Evolutionary conservation across 495 filamentous ascomycete species (phyloP).

Genomic region (Podospora tetraspora): DNA sequence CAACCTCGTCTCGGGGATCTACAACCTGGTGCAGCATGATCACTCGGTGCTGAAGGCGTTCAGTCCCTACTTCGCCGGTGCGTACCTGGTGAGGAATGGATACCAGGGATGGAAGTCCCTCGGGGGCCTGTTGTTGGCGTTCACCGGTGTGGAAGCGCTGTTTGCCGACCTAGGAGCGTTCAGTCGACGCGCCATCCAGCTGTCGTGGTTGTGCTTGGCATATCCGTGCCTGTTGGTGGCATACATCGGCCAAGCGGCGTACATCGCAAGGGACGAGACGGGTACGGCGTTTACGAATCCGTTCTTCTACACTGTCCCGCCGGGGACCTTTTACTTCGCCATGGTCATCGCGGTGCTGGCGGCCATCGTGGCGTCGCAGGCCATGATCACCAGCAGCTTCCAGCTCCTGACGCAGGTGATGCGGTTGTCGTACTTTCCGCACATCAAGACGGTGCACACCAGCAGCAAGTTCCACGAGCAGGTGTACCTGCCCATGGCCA

Average conservation of each 20-base stretch:
- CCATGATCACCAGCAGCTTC: conserved; percentile 68
- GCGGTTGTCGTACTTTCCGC: conserved; percentile 69
- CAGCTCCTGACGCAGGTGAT: conserved; percentile 65
- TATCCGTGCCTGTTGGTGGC: conserved; percentile 65
- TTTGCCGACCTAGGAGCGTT: conserved; percentile 76
- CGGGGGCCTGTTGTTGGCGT: conserved; percentile 63
- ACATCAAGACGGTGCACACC: conserved; percentile 64
- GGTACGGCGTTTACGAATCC: conserved; percentile 59
- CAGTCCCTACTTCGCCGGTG: conserved; percentile 58
- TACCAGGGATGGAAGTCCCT: conserved; percentile 60
- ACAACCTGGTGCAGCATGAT: conserved; percentile 60
- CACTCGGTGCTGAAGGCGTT: conserved; percentile 66
- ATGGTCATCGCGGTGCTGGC: conserved; percentile 63
- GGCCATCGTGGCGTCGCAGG: conserved; percentile 68
- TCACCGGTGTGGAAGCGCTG: conserved; percentile 69
- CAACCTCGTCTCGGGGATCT: conserved; percentile 61
- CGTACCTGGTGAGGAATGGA: conserved; percentile 57
- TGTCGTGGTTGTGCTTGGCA: conserved; percentile 58
- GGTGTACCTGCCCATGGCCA: conserved; percentile 64
- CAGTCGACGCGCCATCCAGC: conserved; percentile 53
- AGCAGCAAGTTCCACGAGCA: conserved; percentile 63
- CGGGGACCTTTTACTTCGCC: conserved; percentile 60
- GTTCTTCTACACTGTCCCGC: conserved; percentile 63
- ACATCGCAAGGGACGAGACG: conserved; percentile 53
- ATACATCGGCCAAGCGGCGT: conserved; percentile 70